Base-by-base conservation (phyloP, 768 basidiomycete species). In the Paxillus ammoniavirescens region DNA sequence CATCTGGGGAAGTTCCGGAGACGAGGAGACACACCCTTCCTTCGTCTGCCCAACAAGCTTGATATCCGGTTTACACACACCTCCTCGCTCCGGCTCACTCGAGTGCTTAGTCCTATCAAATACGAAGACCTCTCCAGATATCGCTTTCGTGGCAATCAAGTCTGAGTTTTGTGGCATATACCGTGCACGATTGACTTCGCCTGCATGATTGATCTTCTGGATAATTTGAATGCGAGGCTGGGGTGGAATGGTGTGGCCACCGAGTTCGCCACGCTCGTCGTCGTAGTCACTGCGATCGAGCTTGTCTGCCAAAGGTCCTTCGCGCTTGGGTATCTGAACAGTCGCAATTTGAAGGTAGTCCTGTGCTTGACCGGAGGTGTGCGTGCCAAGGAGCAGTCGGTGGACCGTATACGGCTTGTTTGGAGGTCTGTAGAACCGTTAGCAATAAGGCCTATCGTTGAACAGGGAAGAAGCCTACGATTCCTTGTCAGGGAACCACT, bases 81-180 rank as follows among this genome's bases (percentile, higher is more conserved):
- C 91, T 28, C 86, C 87, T 38, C 84, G 82, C 67, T 91, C 89
- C 3, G 96, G 94, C 64, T 96, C 91, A 61, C 87, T 95, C 49
- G 93, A 83, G 70, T 98, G 96, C 72, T 97, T 98, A 35, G 97
- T 98, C 54, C 97, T 77, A 72, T 99, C 97, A 72, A 98, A 99
- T n/a, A 99, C 74, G 53, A 89, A 75, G 3, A 98, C 92, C 58
- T 97, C 92, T 13, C 96, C 97, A 6, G 82, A 84, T 8, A 93
- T 82, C 18, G 94, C 80, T 71, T 98, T 98, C 10, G 96, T 98
- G 13, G 97, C 97, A 60, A 99, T 90, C 60, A 99, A 72, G 73
- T 98, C 92, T 2, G 94, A 91, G 65, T 98, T 99, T 72, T 98
- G 96, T 6, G 97, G 97, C 95, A 98, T 98, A 71, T 98, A 99